Percentiles rank a stretch among this genome's conserved stretches.
Conservation (phyloP, 305 asterid species). For the Fraxinus xanthoxyloides region DNA sequence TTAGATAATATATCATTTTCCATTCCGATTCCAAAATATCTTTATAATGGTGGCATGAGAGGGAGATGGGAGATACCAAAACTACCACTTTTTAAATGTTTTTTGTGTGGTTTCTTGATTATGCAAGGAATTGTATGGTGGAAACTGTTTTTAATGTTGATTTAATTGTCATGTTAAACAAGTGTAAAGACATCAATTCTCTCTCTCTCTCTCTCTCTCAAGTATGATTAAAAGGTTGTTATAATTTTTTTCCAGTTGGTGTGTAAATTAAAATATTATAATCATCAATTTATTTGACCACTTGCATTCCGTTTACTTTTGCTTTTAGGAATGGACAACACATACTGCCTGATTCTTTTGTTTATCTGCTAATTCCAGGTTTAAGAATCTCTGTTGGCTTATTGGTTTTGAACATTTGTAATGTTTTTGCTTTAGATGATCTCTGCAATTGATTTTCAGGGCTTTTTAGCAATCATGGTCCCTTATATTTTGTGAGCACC, state of each 20-base stretch:
- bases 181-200: background rate
- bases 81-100: background rate
- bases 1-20: background rate
- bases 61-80: background rate
- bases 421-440: conserved; percentile 6
- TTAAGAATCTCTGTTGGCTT: conserved; percentile 13
- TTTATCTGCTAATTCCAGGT: conserved; percentile 96
- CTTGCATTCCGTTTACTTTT: conserved; percentile 22
- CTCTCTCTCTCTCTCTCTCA: background rate
- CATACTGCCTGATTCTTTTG: conserved; percentile 71
- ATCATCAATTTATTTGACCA: conserved; percentile 20
- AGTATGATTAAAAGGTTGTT: background rate
- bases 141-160: background rate
- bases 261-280: conserved; percentile 18
- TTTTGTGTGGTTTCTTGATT: background rate
- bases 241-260: background rate
- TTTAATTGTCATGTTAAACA: background rate
- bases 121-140: background rate
- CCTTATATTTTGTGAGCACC: conserved; percentile 76
- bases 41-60: background rate
- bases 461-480: conserved; percentile 89
- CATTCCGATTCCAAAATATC: background rate
- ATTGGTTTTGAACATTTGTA: background rate
- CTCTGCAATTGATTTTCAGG: conserved; percentile 40
- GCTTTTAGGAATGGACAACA: conserved; percentile 74